Conservation (phyloP, 2,329 filamentous ascomycete genomes). For the Cercospora sesami region DNA sequence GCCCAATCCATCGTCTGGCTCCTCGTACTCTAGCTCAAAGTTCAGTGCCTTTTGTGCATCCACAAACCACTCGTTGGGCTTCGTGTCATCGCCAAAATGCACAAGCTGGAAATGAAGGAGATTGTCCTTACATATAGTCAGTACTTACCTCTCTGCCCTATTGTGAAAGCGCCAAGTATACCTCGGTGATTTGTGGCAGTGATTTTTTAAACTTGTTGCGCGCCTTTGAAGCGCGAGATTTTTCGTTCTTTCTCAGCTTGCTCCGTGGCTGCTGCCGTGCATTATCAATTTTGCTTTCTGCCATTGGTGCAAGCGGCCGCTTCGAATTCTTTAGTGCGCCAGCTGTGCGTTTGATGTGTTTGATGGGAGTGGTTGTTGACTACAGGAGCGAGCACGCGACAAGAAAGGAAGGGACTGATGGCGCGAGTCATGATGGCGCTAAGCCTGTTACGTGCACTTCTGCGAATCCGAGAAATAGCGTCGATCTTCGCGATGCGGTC, state of each 20-base stretch:
- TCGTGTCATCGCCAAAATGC: conserved; percentile 45
- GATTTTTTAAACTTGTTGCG: conserved; percentile 21
- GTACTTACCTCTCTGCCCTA: conserved; percentile 33
- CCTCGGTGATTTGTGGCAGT: conserved; percentile 36
- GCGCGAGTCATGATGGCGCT: not conserved
- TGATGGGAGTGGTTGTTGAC: not conserved
- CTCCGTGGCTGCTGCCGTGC: not conserved
- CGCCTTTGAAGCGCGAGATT: conserved; percentile 16
- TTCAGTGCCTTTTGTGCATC: conserved; percentile 31
- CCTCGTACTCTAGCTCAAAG: conserved; percentile 36
- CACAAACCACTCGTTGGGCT: conserved; percentile 39
- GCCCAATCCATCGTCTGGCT: conserved; percentile 64
- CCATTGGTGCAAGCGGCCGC: not conserved
- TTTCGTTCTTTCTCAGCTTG: conserved; percentile 16
- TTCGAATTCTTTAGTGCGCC: not conserved
- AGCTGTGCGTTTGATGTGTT: not conserved
- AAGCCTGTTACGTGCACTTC: not conserved
- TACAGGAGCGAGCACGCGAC: not conserved
- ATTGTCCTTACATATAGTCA: conserved; percentile 43
- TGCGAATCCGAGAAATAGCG: not conserved
- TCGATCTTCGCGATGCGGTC: conserved; percentile 1
- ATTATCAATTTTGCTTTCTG: not conserved
- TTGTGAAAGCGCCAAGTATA: conserved; percentile 23
- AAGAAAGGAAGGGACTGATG: not conserved
- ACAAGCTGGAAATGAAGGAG: conserved; percentile 46